Base-by-base conservation (phyloP, 1,284 basidiomycete genomes). In the Rhodotorula sp. region DNA sequence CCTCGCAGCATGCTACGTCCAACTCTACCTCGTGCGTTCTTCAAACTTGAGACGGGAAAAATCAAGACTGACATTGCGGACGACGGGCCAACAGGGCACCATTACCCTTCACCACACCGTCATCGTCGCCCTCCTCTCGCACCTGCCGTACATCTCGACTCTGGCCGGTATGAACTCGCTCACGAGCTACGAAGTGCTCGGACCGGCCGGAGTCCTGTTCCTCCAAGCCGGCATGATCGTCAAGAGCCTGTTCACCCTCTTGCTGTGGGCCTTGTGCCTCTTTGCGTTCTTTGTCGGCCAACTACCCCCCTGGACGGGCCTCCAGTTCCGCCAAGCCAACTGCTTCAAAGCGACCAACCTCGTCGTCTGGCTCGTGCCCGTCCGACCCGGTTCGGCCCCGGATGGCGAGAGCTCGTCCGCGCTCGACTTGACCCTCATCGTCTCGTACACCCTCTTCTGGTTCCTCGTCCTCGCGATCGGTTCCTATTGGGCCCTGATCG, bases 91-190 rank as follows among this genome's bases (percentile, higher is more conserved):
- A 17, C 45, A 69, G 60, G 69, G 62, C 20, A 57, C 58, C 15
- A 69, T 74, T 29, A 64, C 72, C 5, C 62, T 74, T 17, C 72
- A 74, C 49, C 72, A 74, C 55, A 64, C 64, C 20, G 51, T 74
- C 37, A 46, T 68, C 49, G 67, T 71, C 45, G 64, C 61, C 33
- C 53, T 69, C 6, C 72, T 74, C 15, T 67, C 64, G 7, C 63
- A 65, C n/a, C 55, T 74, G 1, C 72, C 72, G 1, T 74, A 67
- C 62, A 53, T 71, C 56, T 63, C 64, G 17, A 71, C 69, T 1
- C 48, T 74, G 0, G 59, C 64, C 2, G 72, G 64, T 4, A 66
- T 71, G 54, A 74, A 74, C 56, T 71, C 72, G 3, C 51, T 74
- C 1, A 68, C 64, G 29, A 49, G 44, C 29, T 72, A 70, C 60